Evolutionary conservation across 2,329 filamentous ascomycete genomes (phyloP), one percentile per base, ranked within the genome.

Genomic region (Diaporthe helianthi): DNA sequence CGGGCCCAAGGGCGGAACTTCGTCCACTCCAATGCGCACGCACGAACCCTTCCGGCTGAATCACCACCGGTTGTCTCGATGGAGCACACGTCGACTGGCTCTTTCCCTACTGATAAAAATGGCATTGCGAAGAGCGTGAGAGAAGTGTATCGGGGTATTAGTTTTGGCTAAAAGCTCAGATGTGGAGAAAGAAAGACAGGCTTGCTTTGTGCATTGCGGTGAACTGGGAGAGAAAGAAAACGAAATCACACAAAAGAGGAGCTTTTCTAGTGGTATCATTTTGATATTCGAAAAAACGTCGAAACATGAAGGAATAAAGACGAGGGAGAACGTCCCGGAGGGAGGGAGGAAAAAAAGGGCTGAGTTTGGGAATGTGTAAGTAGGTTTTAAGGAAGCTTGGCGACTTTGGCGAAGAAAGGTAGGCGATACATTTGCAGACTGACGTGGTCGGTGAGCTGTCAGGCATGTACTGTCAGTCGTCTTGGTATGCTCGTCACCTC

Each of bases 231-330:
- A 46, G 17, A 29, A 41, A 29, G 44, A 69, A 69, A 58, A 58
- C 41, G 22, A 65, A 36, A 36, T 44, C 17, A 44, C 33, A 22
- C 44, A 47, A 46, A 53, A 41, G n/a, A 69, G 13, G n/a, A 65
- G 65, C 60, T 76, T 74, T 74, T 74, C 73, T 75, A 74, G 71
- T 76, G 76, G 76, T 77, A 77, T 77, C 76, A 76, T 76, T 69
- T 71, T 65, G 69, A 60, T 69, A 69, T 64, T 65, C 8, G 69
- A 55, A 69, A 52, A 44, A 58, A 67, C 41, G 46, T 67, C 52
- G 41, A 29, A 22, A 55, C 12, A 58, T 63, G 60, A 68, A 52
- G 65, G 54, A 66, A 36, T 51, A 55, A 71, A 64, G 67, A 24
- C 38, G 33, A 26, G 53, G 46, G 13, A n/a, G 36, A 66, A 67